Evolutionary conservation across 1,139 yeast species (phyloP).

Genomic region (Suhomyces choctaworum): DNA sequence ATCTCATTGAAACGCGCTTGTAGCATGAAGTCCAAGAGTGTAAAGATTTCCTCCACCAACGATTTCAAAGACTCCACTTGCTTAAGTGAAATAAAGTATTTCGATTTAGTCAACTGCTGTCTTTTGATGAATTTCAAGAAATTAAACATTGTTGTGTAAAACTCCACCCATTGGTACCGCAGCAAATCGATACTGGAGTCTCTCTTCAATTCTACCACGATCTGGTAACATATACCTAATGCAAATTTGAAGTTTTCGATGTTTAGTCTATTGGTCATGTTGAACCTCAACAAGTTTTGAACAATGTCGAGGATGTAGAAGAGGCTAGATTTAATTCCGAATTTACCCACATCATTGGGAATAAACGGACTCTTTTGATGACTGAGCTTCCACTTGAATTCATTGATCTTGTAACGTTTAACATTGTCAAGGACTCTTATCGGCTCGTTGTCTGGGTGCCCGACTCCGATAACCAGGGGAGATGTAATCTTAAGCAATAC

Average conservation of each 20-base stretch:
- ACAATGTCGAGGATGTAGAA: constrained; percentile 42
- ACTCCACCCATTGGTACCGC: constrained; percentile 32
- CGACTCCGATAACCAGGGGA: constrained; percentile 9
- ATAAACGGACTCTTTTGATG: constrained; percentile 41
- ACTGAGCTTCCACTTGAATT: constrained; percentile 43
- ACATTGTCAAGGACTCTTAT: constrained; percentile 17
- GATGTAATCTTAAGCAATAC: constrained; percentile 29
- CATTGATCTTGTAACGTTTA: constrained; percentile 31
- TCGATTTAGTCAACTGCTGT: constrained; percentile 20
- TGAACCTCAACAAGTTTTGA: constrained; percentile 40
- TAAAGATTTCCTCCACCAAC: constrained; percentile 30
- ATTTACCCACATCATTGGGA: constrained; percentile 26
- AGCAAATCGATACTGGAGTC: constrained; percentile 11
- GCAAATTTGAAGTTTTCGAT: constrained; percentile 32
- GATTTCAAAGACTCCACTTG: constrained; percentile 18
- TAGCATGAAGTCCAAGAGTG: constrained; percentile 25
- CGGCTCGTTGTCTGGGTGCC: constrained; percentile 4
- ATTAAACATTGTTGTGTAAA: constrained; percentile 28
- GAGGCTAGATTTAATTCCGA: constrained; percentile 31
- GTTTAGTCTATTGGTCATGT: constrained; percentile 38
- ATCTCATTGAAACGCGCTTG: constrained; percentile 16
- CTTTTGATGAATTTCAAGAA: constrained; percentile 30
- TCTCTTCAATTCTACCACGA: constrained; percentile 17
- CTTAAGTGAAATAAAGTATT: constrained; percentile 18
- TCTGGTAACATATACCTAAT: constrained; percentile 25